These are phyloP conservation scores for Podaxis sp. DNA, from an alignment of 768 basidiomycete species.

Conservation along the genomic window DNA sequence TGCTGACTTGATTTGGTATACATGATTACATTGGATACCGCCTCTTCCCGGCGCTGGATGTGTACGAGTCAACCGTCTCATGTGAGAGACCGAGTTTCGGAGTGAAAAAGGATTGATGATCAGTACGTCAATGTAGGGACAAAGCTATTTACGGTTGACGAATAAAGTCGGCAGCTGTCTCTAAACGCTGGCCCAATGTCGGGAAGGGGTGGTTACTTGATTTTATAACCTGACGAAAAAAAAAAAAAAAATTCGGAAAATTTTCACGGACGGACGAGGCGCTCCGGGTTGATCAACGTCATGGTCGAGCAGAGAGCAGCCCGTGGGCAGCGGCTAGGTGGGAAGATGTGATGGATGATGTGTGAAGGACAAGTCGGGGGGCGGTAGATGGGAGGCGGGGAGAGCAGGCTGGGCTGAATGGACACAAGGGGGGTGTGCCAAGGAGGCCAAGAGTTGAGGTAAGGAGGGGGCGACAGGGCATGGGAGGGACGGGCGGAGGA, in stretches of 20 bases:
- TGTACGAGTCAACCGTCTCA: background rate
- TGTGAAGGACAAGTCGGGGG: background rate
- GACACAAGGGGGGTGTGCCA: background rate
- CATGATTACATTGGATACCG: background rate
- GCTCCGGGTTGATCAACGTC: background rate
- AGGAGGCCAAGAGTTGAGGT: background rate
- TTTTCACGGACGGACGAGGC: background rate
- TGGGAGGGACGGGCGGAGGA: background rate
- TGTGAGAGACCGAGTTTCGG: background rate
- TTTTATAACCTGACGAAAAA: background rate
- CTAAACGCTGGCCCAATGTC: background rate
- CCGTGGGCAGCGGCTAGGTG: background rate
- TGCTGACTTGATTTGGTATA: background rate
- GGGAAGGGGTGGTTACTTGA: too few species aligned
- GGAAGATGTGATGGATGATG: background rate
- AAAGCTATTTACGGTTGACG: background rate
- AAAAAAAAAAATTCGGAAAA: background rate
- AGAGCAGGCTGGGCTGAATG: background rate
- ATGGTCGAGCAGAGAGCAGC: background rate
- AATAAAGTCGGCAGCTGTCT: background rate
- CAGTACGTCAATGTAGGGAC: background rate
- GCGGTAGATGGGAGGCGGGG: background rate
- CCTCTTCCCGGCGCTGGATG: background rate
- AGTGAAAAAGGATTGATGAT: background rate
- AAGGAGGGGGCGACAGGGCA: background rate